phyloP scores from a whole-genome alignment of 2,329 filamentous ascomycete species.

The Fusarium sp. region DNA sequence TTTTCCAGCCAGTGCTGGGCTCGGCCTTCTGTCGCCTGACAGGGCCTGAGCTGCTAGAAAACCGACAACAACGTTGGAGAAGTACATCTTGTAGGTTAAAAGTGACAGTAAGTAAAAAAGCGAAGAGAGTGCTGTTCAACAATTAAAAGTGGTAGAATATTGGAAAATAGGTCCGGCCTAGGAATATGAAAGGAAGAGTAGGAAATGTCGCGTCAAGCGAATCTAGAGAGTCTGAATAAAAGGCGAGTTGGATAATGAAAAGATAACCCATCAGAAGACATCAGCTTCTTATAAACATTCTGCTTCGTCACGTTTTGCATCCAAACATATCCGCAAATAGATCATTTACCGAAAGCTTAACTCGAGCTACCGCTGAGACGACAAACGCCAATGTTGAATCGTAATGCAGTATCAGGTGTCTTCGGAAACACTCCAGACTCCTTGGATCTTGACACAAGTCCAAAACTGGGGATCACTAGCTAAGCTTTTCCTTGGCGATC shows the following conservation, averaged over 20 bases:
- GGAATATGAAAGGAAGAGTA: not conserved
- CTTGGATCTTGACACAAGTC: slow-evolving; percentile 1
- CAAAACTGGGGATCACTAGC: slow-evolving; percentile 13
- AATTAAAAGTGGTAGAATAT: not conserved
- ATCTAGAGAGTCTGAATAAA: not conserved
- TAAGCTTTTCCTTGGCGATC: slow-evolving; percentile 30
- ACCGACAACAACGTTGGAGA: slow-evolving; percentile 28
- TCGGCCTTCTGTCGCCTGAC: not conserved
- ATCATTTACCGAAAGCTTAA: slow-evolving; percentile 10
- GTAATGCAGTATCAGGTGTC: not conserved
- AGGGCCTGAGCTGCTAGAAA: slow-evolving; percentile 27
- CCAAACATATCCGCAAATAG: slow-evolving; percentile 15
- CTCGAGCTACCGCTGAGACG: slow-evolving; percentile 15
- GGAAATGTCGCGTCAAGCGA: slow-evolving; percentile 26
- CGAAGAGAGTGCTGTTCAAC: not conserved
- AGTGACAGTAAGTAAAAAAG: not conserved
- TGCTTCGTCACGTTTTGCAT: not conserved
- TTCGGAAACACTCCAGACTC: not conserved
- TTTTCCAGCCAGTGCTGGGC: slow-evolving; percentile 1
- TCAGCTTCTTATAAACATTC: slow-evolving; percentile 22
- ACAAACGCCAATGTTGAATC: slow-evolving; percentile 16
- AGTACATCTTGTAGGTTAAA: slow-evolving; percentile 3
- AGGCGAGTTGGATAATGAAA: slow-evolving; percentile 7
- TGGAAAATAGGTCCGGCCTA: too few species aligned
- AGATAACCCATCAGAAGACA: not conserved